Base-by-base conservation (phyloP, 495 filamentous ascomycete species). In the Aspergillus leporis region DNA sequence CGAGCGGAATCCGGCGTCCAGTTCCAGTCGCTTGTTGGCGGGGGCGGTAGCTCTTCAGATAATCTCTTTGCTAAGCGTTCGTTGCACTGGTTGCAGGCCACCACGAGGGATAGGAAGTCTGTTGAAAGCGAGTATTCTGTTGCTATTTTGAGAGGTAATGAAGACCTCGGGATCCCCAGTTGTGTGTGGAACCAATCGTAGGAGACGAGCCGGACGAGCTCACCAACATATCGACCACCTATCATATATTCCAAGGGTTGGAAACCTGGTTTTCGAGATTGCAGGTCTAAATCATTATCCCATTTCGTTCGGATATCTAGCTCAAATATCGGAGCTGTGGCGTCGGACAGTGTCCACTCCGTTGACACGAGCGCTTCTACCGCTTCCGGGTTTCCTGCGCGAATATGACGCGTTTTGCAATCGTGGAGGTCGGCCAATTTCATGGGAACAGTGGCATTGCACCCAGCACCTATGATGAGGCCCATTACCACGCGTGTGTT, bases 241-340 rank as follows among this genome's bases (percentile, higher is more conserved):
- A 89, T 86, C 85, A 93, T 90, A 66, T 91, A 90, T 70, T 93
- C 90, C 55, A 92, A 80, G 0, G 90, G 90, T 67, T 91, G 89
- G 63, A 92, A 92, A 0, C 89, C 90, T 0, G 89, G 88, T 1
- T 76, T 74, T 60, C 88, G 82, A 53, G 80, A 82, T 22, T 79
- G 76, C 5, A 60, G 58, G 58, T 91, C 87, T 10, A 93, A 75
- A 50, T 75, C 66, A 2, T 69, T 62, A 64, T 93, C 90, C 89
- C 89, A 92, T 45, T 74, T 72, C 5, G 81, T 90, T 55, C 85
- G 74, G 21, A 90, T 69, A 3, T 77, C 73, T 16, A 85, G 75
- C 30, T 83, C 80, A 18, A 74, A 70, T 7, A 93, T 70, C 1
- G 90, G 85, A 6, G 75, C 75, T 4, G 82, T 77, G 4, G 88